Evolutionary conservation across 83 land plant species (phyloP).

Genomic region (Isoetes engelmannii): DNA sequence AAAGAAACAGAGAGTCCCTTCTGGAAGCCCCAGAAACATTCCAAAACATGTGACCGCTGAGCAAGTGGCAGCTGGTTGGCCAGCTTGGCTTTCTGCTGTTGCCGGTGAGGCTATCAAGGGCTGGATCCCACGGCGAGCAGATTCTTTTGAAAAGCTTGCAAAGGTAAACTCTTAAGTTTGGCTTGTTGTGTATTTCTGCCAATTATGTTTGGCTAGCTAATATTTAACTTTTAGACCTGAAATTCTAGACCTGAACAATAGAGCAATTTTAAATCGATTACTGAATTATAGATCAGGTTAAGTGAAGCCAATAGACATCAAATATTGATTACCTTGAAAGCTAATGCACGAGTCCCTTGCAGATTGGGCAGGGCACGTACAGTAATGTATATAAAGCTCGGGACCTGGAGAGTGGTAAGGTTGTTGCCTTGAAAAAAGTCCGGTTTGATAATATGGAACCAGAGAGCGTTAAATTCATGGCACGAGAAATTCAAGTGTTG

Average conservation of each 20-base stretch:
- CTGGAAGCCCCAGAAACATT: neutral
- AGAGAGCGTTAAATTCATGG: constrained; percentile 62
- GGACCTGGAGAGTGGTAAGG: constrained; percentile 45
- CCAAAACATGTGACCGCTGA: neutral
- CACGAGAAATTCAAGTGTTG: constrained; percentile 54
- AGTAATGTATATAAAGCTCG: constrained; percentile 38
- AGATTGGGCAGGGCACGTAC: constrained; percentile 72
- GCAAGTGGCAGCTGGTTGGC: constrained; percentile 11
- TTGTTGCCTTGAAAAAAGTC: constrained; percentile 55
- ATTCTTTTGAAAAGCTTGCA: neutral
- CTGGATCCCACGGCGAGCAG: constrained; percentile 9
- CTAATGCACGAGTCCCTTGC: neutral
- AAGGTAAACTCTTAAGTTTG: neutral
- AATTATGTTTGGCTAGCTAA: neutral
- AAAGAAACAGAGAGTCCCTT: neutral
- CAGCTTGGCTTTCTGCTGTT: constrained; percentile 8
- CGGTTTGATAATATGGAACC: constrained; percentile 48
- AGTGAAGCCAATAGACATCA: neutral
- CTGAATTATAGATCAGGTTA: neutral
- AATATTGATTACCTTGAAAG: neutral
- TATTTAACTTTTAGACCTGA: neutral
- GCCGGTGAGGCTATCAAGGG: constrained; percentile 4
- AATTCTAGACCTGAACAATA: neutral
- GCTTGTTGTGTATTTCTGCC: neutral
- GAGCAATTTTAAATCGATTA: neutral